These are phyloP conservation scores for Mycena leptocephala DNA, from an alignment of 768 basidiomycete species.

Conservation along the genomic window DNA sequence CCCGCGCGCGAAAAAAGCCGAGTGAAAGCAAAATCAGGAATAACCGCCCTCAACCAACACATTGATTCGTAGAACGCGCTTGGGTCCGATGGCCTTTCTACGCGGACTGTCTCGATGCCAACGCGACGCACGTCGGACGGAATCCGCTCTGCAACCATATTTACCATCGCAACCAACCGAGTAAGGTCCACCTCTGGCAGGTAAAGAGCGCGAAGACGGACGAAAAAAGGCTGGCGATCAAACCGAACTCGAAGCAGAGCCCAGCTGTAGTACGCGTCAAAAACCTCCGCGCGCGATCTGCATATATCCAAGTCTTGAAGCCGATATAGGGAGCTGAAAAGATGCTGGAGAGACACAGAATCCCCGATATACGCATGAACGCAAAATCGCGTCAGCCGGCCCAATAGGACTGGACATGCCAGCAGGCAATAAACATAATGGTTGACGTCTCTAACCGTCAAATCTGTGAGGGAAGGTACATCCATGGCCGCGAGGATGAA, in stretches of 20 bases:
- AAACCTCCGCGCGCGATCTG: too few relatives aligned
- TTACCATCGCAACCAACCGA: background rate
- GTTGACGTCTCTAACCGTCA: background rate
- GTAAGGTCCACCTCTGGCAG: background rate
- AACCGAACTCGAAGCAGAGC: too few relatives aligned
- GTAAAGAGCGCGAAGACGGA: background rate
- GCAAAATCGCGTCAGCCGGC: too few relatives aligned
- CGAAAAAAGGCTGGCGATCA: too few relatives aligned
- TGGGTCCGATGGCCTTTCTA: background rate
- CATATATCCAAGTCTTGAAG: too few relatives aligned
- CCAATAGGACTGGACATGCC: too few relatives aligned
- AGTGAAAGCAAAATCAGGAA: background rate
- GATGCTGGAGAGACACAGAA: too few relatives aligned
- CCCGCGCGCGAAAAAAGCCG: too few relatives aligned
- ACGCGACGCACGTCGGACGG: background rate
- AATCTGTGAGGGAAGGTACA: background rate
- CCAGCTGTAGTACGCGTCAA: too few relatives aligned
- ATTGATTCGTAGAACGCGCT: background rate
- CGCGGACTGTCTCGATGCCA: background rate
- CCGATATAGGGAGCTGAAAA: too few relatives aligned
- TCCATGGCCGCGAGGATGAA: background rate
- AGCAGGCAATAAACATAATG: too few relatives aligned
- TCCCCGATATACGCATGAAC: too few relatives aligned
- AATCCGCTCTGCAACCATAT: background rate
- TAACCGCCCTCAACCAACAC: background rate